phyloP scores from a whole-genome alignment of 495 filamentous ascomycete genomes.

The Cairneyella variabilis region DNA sequence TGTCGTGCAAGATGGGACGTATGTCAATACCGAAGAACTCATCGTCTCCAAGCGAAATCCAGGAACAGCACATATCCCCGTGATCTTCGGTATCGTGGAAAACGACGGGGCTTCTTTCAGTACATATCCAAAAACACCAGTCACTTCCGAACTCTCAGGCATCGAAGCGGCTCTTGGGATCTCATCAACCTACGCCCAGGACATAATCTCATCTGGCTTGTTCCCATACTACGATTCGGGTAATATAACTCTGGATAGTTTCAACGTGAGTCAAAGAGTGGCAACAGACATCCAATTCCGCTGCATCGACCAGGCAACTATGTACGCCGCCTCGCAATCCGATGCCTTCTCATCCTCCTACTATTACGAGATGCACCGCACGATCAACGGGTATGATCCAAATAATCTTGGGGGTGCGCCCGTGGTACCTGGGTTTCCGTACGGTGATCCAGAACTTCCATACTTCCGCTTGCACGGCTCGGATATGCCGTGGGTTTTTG shows the following conservation, averaged over 20 bases:
- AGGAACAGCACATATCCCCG: slow-evolving; percentile 33
- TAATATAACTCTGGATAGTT: slow-evolving; percentile 40
- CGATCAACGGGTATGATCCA: slow-evolving; percentile 36
- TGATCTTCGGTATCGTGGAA: slow-evolving; percentile 38
- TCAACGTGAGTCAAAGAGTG: slow-evolving; percentile 39
- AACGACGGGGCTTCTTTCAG: slow-evolving; percentile 41
- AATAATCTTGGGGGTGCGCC: slow-evolving; percentile 34
- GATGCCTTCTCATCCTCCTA: slow-evolving; percentile 34
- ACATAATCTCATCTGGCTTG: slow-evolving; percentile 36
- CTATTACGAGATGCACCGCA: slow-evolving; percentile 41
- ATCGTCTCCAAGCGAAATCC: slow-evolving; percentile 29
- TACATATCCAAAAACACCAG: slow-evolving; percentile 33
- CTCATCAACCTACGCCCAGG: slow-evolving; percentile 30
- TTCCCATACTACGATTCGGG: slow-evolving; percentile 38
- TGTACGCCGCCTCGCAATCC: slow-evolving; percentile 33
- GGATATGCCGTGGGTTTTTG: slow-evolving; percentile 31
- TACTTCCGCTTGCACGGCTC: slow-evolving; percentile 32
- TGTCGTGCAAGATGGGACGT: slow-evolving; percentile 42
- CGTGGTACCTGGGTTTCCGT: slow-evolving; percentile 26
- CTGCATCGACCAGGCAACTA: slow-evolving; percentile 43
- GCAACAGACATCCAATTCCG: slow-evolving; percentile 41
- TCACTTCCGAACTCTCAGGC: slow-evolving; percentile 30
- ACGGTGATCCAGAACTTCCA: slow-evolving; percentile 32
- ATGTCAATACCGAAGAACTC: slow-evolving; percentile 36
- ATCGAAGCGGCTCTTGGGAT: slow-evolving; percentile 35